These are phyloP conservation scores for Trematosphaeria pertusa DNA, from an alignment of 2,329 filamentous ascomycete genomes.

Conservation along the genomic window DNA sequence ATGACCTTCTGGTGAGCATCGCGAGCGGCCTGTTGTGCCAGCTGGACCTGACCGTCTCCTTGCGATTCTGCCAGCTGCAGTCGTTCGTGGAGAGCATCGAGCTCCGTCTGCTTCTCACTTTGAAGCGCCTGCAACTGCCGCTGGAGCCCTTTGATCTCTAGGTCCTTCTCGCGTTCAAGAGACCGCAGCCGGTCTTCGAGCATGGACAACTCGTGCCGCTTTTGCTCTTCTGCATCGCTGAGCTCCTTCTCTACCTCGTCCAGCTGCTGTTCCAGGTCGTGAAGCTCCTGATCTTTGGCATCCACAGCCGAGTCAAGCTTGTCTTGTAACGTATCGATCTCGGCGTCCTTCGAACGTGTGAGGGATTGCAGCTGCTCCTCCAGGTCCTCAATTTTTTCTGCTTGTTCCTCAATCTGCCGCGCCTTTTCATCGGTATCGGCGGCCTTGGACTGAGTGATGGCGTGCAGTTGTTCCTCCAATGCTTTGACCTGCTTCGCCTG, in stretches of 20 bases:
- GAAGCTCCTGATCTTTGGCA: conserved; percentile 58
- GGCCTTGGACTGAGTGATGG: conserved; percentile 13
- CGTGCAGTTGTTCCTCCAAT: conserved; percentile 38
- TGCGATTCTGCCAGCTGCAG: conserved; percentile 50
- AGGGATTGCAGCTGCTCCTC: conserved; percentile 26
- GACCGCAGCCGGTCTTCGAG: conserved; percentile 41
- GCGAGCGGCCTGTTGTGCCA: conserved; percentile 49
- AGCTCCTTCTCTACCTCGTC: conserved; percentile 43
- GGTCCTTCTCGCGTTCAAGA: conserved; percentile 46
- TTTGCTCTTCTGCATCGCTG: conserved; percentile 32
- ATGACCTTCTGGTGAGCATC: conserved; percentile 48
- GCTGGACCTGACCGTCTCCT: conserved; percentile 49
- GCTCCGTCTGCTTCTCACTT: conserved; percentile 47
- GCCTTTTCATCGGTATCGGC: conserved; percentile 29
- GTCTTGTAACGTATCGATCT: conserved; percentile 51
- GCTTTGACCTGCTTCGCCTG: conserved; percentile 43
- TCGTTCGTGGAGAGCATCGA: conserved; percentile 50
- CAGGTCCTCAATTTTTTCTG: conserved; percentile 32
- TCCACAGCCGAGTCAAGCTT: conserved; percentile 49
- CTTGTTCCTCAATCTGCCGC: conserved; percentile 16
- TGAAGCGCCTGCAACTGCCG: conserved; percentile 40
- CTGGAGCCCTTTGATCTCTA: conserved; percentile 44
- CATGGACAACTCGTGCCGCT: conserved; percentile 35
- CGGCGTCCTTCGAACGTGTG: conserved; percentile 47
- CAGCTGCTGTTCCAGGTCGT: conserved; percentile 51